Conservation (phyloP, 257 asterid genomes). For the Echites panduratus region DNA sequence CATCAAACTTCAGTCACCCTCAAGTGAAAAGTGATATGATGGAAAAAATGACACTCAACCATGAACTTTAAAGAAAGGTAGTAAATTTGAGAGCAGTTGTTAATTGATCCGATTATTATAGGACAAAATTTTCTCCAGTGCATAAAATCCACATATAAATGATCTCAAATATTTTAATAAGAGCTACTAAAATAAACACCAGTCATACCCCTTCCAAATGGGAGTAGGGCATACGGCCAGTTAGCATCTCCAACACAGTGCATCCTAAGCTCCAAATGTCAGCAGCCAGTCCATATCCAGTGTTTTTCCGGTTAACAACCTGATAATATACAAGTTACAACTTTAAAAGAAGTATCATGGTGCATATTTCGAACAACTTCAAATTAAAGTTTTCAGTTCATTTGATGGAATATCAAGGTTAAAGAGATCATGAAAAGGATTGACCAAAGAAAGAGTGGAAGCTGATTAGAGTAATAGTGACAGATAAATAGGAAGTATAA, state of each 20-base stretch:
- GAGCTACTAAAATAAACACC: background rate
- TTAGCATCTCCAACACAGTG: conserved; percentile 92
- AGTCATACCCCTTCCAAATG: conserved; percentile 58
- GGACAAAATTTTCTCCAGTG: background rate
- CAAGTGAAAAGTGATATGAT: background rate
- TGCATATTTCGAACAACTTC: background rate
- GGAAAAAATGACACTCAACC: background rate
- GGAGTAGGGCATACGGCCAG: conserved; percentile 69
- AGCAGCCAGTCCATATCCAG: conserved; percentile 82
- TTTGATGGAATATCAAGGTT: background rate
- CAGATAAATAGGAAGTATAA: no score
- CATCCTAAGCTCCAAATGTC: conserved; percentile 99
- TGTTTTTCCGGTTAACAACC: conserved; percentile 64
- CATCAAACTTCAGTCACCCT: background rate
- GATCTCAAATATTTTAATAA: background rate
- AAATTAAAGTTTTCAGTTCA: background rate
- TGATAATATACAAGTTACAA: conserved; percentile 26
- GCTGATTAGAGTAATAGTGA: no score
- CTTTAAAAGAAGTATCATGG: background rate
- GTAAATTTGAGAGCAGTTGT: background rate
- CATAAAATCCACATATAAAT: background rate
- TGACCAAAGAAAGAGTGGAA: background rate
- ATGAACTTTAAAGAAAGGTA: background rate
- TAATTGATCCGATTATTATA: background rate
- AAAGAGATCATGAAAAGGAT: background rate